Evolutionary conservation across 2,329 filamentous ascomycete species (phyloP).

Genomic region (Trichoderma brevicompactum): DNA sequence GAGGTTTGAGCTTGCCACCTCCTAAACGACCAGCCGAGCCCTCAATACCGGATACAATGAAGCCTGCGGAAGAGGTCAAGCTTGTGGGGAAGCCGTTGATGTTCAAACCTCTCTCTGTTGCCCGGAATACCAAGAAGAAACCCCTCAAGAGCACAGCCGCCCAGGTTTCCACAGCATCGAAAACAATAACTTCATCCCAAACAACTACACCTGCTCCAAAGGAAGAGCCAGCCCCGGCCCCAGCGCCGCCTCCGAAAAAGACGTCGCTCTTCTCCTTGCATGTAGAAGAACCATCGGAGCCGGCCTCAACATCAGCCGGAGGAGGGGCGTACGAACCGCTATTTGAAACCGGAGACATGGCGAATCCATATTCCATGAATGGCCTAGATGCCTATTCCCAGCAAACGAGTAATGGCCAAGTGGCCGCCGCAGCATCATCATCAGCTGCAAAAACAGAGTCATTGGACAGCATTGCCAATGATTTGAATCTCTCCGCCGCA

Average conservation of each 20-base stretch:
- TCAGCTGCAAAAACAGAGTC: conserved; percentile 51
- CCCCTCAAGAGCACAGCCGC: conserved; percentile 36
- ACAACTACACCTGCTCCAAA: conserved; percentile 29
- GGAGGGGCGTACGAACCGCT: conserved; percentile 55
- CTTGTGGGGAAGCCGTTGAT: conserved; percentile 78
- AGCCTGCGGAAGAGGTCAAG: conserved; percentile 67
- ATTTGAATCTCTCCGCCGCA: conserved; percentile 77
- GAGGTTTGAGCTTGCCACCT: conserved; percentile 45
- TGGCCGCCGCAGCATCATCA: conserved; percentile 36
- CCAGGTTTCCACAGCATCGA: conserved; percentile 28
- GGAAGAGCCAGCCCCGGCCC: conserved; percentile 30
- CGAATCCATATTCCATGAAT: conserved; percentile 7
- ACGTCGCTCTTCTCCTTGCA: conserved; percentile 72
- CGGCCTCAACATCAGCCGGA: conserved; percentile 33
- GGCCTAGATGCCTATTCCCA: conserved; percentile 42
- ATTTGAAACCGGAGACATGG: conserved; percentile 44
- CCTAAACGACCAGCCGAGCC: conserved; percentile 49
- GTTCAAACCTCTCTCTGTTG: conserved; percentile 88
- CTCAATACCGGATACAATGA: conserved; percentile 60
- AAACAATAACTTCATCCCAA: not conserved
- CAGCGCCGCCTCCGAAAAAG: conserved; percentile 51
- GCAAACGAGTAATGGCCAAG: conserved; percentile 36
- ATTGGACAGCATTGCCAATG: conserved; percentile 71
- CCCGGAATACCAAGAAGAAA: conserved; percentile 72
- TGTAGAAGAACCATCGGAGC: conserved; percentile 44